phyloP scores from a whole-genome alignment of 1,284 basidiomycete genomes.

The Marasmius oreades region DNA sequence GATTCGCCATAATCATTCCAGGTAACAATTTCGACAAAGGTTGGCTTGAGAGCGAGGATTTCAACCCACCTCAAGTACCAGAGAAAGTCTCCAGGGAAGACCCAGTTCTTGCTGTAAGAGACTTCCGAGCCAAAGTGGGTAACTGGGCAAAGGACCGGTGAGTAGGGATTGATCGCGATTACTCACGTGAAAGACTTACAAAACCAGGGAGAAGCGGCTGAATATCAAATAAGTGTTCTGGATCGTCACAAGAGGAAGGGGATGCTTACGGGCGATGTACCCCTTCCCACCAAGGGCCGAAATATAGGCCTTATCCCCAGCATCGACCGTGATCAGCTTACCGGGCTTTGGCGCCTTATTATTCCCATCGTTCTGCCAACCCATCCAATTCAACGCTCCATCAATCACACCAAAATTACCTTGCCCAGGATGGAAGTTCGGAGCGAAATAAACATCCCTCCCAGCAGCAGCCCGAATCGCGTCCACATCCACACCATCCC shows the following conservation, averaged over 20 bases:
- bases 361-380: constrained; percentile 20
- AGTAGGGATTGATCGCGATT: background rate
- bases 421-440: constrained; percentile 21
- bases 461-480: constrained; percentile 16
- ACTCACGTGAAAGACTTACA: constrained; percentile 15
- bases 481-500: constrained; percentile 18
- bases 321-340: constrained; percentile 21
- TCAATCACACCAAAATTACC: constrained; percentile 18
- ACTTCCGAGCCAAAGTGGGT: constrained; percentile 34
- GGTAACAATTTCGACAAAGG: constrained; percentile 37
- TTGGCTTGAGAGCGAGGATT: constrained; percentile 27
- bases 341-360: constrained; percentile 20
- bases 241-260: constrained; percentile 15
- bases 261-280: constrained; percentile 32
- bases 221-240: constrained; percentile 12
- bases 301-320: constrained; percentile 22
- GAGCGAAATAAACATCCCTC: constrained; percentile 16
- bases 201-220: constrained; percentile 41
- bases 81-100: constrained; percentile 30
- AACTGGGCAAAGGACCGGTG: constrained; percentile 12
- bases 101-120: constrained; percentile 28
- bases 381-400: constrained; percentile 22
- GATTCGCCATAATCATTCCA: constrained; percentile 28
- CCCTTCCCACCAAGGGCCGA: constrained; percentile 18
- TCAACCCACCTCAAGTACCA: constrained; percentile 30